phyloP scores from a whole-genome alignment of 2,329 filamentous ascomycete genomes.

The Talaromyces sp. region DNA sequence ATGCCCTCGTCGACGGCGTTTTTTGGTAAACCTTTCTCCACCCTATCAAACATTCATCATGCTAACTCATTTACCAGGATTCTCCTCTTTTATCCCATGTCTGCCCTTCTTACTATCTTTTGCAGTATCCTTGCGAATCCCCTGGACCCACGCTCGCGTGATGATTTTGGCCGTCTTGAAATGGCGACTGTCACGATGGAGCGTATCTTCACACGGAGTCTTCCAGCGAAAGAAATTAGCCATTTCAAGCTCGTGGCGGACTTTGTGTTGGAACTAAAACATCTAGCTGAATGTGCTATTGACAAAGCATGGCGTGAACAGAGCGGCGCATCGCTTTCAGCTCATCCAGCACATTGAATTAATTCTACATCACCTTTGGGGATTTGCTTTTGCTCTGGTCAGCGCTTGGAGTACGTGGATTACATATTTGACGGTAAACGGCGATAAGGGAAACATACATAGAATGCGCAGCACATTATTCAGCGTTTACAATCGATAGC shows the following conservation, averaged over 20 bases:
- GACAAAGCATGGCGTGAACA: slow-evolving; percentile 40
- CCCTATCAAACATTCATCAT: not conserved
- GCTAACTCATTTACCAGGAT: slow-evolving; percentile 42
- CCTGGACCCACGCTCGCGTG: slow-evolving; percentile 43
- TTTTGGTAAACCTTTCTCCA: slow-evolving; percentile 50
- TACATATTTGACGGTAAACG: not conserved
- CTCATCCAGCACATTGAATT: not conserved
- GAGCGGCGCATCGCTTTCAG: slow-evolving; percentile 7
- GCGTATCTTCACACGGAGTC: slow-evolving; percentile 33
- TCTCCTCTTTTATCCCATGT: slow-evolving; percentile 61
- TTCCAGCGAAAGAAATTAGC: slow-evolving; percentile 40
- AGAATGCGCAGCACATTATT: not conserved
- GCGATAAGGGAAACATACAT: not conserved
- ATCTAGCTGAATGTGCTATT: slow-evolving; percentile 50
- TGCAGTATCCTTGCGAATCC: slow-evolving; percentile 58
- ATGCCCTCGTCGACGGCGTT: slow-evolving; percentile 49
- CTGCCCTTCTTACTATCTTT: slow-evolving; percentile 58
- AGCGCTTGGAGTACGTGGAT: no score
- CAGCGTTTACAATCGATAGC: no score
- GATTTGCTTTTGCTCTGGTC: no score
- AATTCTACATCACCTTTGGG: not conserved
- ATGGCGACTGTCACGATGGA: slow-evolving; percentile 50
- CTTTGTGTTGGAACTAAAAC: slow-evolving; percentile 50
- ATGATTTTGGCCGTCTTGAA: slow-evolving; percentile 53
- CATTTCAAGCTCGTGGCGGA: slow-evolving; percentile 48